phyloP scores from a whole-genome alignment of 352 stramenopile species.

The Pythium folliculosum region DNA sequence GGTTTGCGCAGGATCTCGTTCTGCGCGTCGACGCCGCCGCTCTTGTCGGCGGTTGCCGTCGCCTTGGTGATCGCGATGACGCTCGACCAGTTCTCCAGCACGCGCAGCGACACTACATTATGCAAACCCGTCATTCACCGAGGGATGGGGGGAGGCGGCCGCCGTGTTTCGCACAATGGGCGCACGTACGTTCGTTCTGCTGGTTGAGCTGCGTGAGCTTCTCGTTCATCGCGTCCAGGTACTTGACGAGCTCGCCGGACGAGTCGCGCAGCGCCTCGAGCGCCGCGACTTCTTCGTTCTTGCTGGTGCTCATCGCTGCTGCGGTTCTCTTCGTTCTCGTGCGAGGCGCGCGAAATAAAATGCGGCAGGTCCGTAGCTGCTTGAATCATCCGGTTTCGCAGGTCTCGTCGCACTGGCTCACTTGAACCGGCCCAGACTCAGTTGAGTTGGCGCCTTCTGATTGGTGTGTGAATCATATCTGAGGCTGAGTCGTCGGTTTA shows the following conservation, averaged over 20 bases:
- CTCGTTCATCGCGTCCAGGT: constrained; percentile 71
- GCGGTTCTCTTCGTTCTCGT: not conserved
- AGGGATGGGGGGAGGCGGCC: too few species aligned
- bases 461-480: constrained; percentile 25
- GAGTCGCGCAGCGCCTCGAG: constrained; percentile 79
- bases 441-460: not conserved
- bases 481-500: constrained; percentile 6
- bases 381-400: constrained; percentile 16
- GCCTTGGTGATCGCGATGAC: constrained; percentile 76
- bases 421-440: constrained; percentile 8
- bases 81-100: constrained; percentile 84
- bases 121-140: not conserved
- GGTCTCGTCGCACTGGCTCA: constrained; percentile 24
- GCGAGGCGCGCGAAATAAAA: constrained; percentile 17
- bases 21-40: constrained; percentile 25
- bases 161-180: not conserved
- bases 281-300: constrained; percentile 80
- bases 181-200: constrained; percentile 76
- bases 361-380: constrained; percentile 2
- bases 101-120: constrained; percentile 60
- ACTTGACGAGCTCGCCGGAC: constrained; percentile 73
- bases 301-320: constrained; percentile 30
- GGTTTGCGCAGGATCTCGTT: constrained; percentile 62
- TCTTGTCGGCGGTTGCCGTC: constrained; percentile 29
- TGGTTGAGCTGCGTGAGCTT: constrained; percentile 79